Conservation (phyloP, 352 stramenopile species). For the Lagenidium giganteum region DNA sequence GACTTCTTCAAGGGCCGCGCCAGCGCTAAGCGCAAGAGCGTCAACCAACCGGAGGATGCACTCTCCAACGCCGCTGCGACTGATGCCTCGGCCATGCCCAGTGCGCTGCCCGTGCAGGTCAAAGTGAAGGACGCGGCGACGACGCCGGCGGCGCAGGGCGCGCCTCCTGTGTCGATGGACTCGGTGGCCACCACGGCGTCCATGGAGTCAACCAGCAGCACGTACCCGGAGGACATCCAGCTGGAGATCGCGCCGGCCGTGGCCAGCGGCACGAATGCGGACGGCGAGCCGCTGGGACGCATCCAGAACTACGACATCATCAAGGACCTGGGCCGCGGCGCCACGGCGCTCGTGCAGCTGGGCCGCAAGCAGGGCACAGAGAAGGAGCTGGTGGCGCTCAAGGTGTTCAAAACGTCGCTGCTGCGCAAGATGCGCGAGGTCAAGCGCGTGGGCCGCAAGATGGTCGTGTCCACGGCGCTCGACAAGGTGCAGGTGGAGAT, state of each 20-base stretch:
- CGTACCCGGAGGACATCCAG: slow-evolving; percentile 26
- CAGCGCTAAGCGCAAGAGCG: slow-evolving; percentile 29
- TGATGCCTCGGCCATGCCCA: background rate
- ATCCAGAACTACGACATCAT: slow-evolving; percentile 83
- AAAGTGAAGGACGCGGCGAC: slow-evolving; percentile 1
- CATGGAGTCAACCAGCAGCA: slow-evolving; percentile 25
- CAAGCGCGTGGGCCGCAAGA: slow-evolving; percentile 70
- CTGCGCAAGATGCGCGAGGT: slow-evolving; percentile 85
- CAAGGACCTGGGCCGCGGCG: slow-evolving; percentile 70
- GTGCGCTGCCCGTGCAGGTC: slow-evolving; percentile 8
- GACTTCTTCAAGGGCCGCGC: slow-evolving; percentile 75
- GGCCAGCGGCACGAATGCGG: slow-evolving; percentile 1
- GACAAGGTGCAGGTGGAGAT: slow-evolving; percentile 88
- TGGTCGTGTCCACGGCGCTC: slow-evolving; percentile 82
- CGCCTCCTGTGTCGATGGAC: slow-evolving; percentile 22
- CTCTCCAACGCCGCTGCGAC: background rate
- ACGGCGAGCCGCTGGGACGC: slow-evolving; percentile 19
- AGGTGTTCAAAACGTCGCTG: slow-evolving; percentile 84
- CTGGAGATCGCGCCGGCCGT: slow-evolving; percentile 9
- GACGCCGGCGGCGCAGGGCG: slow-evolving; percentile 6
- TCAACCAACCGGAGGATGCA: background rate
- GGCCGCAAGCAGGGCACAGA: slow-evolving; percentile 48
- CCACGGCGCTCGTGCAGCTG: slow-evolving; percentile 77
- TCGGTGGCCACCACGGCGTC: slow-evolving; percentile 34
- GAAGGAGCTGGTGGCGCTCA: slow-evolving; percentile 60